Base-by-base conservation (phyloP, 768 basidiomycete genomes). In the Tulasnella sp. region DNA sequence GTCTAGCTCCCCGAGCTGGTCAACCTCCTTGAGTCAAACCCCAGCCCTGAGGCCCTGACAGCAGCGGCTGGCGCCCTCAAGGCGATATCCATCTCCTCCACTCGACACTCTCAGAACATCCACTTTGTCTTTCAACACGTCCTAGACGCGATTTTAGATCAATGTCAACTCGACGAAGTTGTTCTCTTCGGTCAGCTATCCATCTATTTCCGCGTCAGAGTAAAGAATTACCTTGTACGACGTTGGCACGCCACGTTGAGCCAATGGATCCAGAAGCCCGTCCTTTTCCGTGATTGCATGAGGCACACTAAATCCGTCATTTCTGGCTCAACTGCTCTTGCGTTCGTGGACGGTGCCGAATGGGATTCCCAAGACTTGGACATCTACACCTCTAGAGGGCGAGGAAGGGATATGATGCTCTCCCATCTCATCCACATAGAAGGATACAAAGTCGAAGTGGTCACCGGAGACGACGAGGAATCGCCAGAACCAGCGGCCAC, bases 291-390 rank as follows among this genome's bases (percentile, higher is more conserved):
- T 18, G n/a, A 32, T 35, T 26, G n/a, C 39, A 75, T 75, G 78
- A 77, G 78, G 82, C 73, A 87, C 29, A 74, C 35, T 11, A 32
- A 51, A 9, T 35, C 35, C 39, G 46, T 74, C 73, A 46, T 74
- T 32, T 74, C 73, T 16, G 73, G 73, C 44, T 74, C 73, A 18
- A 40, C 73, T 74, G 73, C 73, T n/a, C 44, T 74, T 16, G 73
- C 73, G 18, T 74, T 74, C 29, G 44, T 18, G 18, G 35, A 35
- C 7, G 70, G 70, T 9, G 29, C 70, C 35, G 73, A 74, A 26
- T 74, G 73, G 73, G 44, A 42, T 42, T 74, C 73, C 29, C 37
- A 39, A 32, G 73, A 74, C 46, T 29, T 74, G 37, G 73, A 74
- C 73, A 15, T 74, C 37, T 74, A 74, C 73, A 44, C 44, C 44